Evolutionary conservation across 2,329 filamentous ascomycete genomes (phyloP).

Genomic region (Penicillium brasilianum): DNA sequence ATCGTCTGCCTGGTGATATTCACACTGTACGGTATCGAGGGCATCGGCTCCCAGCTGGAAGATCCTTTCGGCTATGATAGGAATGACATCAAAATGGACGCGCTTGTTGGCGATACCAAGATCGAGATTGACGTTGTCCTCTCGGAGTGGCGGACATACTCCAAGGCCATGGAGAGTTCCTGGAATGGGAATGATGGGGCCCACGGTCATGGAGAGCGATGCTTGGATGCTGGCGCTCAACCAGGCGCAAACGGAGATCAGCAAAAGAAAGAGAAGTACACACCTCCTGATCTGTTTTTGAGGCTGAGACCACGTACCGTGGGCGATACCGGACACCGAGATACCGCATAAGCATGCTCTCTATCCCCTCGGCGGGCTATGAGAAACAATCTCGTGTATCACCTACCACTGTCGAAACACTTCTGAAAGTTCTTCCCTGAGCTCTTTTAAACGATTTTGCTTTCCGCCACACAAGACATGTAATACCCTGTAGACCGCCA

Average conservation of each 20-base stretch:
- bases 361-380: background rate
- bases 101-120: conserved; percentile 65
- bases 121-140: conserved; percentile 63
- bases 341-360: background rate
- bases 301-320: conserved; percentile 20
- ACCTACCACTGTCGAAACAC: background rate
- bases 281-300: conserved; percentile 41
- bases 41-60: conserved; percentile 67
- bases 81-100: conserved; percentile 72
- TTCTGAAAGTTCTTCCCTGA: background rate
- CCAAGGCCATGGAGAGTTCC: conserved; percentile 25
- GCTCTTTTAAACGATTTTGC: background rate
- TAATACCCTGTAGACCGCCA: background rate
- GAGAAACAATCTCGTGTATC: background rate
- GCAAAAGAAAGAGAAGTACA: conserved; percentile 21
- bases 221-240: conserved; percentile 12
- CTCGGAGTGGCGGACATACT: conserved; percentile 59
- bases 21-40: conserved; percentile 68
- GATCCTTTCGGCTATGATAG: conserved; percentile 70
- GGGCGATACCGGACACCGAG: background rate
- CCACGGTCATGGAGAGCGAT: conserved; percentile 25
- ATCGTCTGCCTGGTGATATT: conserved; percentile 66
- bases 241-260: conserved; percentile 13
- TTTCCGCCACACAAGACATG: background rate
- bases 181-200: conserved; percentile 14